Base-by-base conservation (phyloP, 441 rosid genomes). In the Gossypium davidsonii region DNA sequence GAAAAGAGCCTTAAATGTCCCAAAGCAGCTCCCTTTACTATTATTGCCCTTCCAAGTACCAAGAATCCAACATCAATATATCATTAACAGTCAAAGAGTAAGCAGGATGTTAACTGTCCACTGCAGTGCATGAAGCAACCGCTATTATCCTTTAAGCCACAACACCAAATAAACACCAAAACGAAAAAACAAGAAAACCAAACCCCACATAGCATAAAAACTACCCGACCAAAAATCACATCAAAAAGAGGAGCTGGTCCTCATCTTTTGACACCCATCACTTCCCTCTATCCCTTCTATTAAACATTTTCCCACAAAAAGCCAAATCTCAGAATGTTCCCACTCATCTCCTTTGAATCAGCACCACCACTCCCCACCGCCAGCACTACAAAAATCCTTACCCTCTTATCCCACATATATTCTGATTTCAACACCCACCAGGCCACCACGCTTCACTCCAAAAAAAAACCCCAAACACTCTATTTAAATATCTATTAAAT, bases 281-380 rank as follows among this genome's bases (percentile, higher is more conserved):
- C 73, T 75, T 68, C 83, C 64, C 74, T 39, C 31, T 2, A 14
- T 12, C 28, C 60, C 6, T 12, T 20, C 12, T 10, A 7, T 49
- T 66, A 2, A 67, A 68, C 76, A 75, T 68, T 75, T 34, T 63
- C 80, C 76, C 86, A 81, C 78, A 83, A 79, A 88, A 88, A 78
- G 86, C 88, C 90, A 87, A 85, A 86, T 74, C 83, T 74, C 76
- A 85, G 87, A 84, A 85, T 85, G 89, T 87, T 86, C 87, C 83
- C 83, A 65, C 82, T 57, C 73, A 56, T 74, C 76, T 78, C 85
- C 93, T 87, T 85, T 86, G 91, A 88, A 90, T 91, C 91, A 91
- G 91, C 90, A 91, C 85, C 90, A 78, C 84, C 86, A 84, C 84
- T 88, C 78, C 80, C 61, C 66, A 67, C 65, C 63, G 61, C 72